Evolutionary conservation across 192 early-diverging fungal genomes (phyloP).

Genomic region (Coemansia sp.): DNA sequence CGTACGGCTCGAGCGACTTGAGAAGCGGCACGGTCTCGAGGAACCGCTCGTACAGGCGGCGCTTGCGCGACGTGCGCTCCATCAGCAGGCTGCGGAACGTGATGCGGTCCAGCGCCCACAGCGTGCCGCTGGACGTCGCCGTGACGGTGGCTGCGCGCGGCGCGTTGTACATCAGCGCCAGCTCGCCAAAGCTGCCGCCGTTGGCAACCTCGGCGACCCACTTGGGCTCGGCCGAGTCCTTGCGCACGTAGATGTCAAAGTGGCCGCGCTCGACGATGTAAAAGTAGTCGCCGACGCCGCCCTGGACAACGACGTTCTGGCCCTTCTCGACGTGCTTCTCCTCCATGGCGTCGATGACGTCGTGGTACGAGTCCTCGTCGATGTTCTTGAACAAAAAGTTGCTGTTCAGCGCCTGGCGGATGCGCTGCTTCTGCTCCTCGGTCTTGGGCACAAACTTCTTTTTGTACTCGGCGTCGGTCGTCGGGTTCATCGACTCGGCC

Average conservation of each 20-base stretch:
- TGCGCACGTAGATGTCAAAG: slow-evolving; percentile 85
- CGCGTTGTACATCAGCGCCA: slow-evolving; percentile 99
- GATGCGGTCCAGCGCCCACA: slow-evolving; percentile 97
- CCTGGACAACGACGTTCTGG: slow-evolving; percentile 86
- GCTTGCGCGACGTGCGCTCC: slow-evolving; percentile 94
- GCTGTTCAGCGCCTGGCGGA: slow-evolving; percentile 72
- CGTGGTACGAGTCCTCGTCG: slow-evolving; percentile 92
- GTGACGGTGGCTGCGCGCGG: slow-evolving; percentile 95
- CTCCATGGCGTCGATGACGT: slow-evolving; percentile 94
- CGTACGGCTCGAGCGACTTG: slow-evolving; percentile 87
- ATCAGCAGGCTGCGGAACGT: slow-evolving; percentile 96
- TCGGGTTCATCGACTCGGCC: slow-evolving; percentile 95
- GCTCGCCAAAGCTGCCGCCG: slow-evolving; percentile 94
- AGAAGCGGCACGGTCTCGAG: slow-evolving; percentile 89
- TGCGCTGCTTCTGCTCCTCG: slow-evolving; percentile 77
- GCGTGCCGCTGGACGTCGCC: slow-evolving; percentile 74
- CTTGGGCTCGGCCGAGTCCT: slow-evolving; percentile 59
- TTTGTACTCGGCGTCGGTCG: slow-evolving; percentile 69
- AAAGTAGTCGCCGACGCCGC: slow-evolving; percentile 95
- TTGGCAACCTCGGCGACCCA: slow-evolving; percentile 79
- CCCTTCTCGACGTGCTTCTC: slow-evolving; percentile 73
- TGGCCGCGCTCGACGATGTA: slow-evolving; percentile 95
- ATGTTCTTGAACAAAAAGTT: slow-evolving; percentile 94
- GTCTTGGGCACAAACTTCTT: slow-evolving; percentile 89
- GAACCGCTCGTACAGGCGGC: slow-evolving; percentile 95